Conservation (phyloP, 805 yeast genomes). For the Cyberlindnera sargentensis region DNA sequence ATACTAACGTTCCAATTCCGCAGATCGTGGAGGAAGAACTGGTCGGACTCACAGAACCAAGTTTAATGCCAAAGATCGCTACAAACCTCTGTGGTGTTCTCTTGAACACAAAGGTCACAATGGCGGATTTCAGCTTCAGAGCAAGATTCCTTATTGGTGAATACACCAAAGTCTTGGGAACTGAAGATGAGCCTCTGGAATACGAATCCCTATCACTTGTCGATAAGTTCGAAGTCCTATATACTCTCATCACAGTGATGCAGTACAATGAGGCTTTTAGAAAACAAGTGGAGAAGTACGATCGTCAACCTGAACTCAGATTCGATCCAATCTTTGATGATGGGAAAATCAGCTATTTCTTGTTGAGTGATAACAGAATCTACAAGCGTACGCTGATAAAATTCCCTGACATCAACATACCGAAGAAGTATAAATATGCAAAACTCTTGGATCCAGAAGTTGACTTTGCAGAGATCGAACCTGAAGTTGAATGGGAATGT, state of each 20-base stretch:
- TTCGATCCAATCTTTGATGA: slow-evolving; percentile 26
- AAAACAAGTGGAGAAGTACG: slow-evolving; percentile 37
- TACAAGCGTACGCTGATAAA: slow-evolving; percentile 31
- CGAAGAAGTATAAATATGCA: slow-evolving; percentile 26
- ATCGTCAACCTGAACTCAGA: slow-evolving; percentile 23
- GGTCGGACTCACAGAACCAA: slow-evolving; percentile 35
- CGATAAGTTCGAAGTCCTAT: slow-evolving; percentile 45
- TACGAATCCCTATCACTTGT: slow-evolving; percentile 35
- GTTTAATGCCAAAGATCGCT: slow-evolving; percentile 38
- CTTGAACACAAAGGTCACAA: slow-evolving; percentile 17
- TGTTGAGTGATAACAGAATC: slow-evolving; percentile 47
- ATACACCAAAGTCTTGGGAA: slow-evolving; percentile 14
- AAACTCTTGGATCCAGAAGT: slow-evolving; percentile 23
- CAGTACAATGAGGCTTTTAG: slow-evolving; percentile 41
- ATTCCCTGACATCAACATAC: slow-evolving; percentile 28
- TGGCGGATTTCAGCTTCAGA: slow-evolving; percentile 22
- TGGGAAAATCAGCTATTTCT: slow-evolving; percentile 22
- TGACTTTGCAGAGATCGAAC: slow-evolving; percentile 29
- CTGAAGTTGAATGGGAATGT: slow-evolving; percentile 32
- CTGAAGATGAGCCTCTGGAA: slow-evolving; percentile 21
- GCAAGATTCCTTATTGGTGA: slow-evolving; percentile 23
- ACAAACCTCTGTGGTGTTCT: slow-evolving; percentile 16
- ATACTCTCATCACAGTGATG: slow-evolving; percentile 35
- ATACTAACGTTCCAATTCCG: neutral
- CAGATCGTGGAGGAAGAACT: slow-evolving; percentile 48